Base-by-base conservation (phyloP, 805 yeast species). In the Vanderwaltozyma polyspora region DNA sequence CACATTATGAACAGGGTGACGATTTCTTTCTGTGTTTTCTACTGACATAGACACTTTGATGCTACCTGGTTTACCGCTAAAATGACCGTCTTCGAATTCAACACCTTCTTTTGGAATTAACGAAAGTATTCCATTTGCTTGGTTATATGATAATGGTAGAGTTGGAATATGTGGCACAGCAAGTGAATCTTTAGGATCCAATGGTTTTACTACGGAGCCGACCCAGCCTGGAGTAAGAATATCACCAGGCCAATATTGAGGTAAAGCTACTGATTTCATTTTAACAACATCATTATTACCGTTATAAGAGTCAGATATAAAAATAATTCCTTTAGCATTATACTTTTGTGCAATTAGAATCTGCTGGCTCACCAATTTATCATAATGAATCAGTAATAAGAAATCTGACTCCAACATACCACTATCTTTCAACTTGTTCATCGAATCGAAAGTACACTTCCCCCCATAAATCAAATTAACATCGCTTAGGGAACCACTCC, bases 1-100 rank as follows among this genome's bases (percentile, higher is more conserved):
- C 1, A 87, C 74, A 49, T 86, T 83, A 83, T 91, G 76, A 3
- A 80, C 63, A 14, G 73, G 71, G 42, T 89, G 94, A 4, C 69
- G 57, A 27, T 69, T 60, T 49, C 75, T 53, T 37, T 64, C 59
- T 2, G 64, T 62, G 7, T 74, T 69, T 4, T 48, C 63, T 50
- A 65, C 64, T 7, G 45, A 45, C 25, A 72, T 31, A 23, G 49
- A 49, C 3, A 54, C 32, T 11, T 36, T 34, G 2, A 50, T 41
- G 24, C 41, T 48, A 15, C 38, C 36, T 6, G 19, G 14, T 9
- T 19, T 25, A 13, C 59, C 58, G 34, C 57, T 54, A 24, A 31
- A 44, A 23, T 24, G 17, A 4, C 35, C 44, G 25, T 51, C 44
- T 2, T 38, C 46, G 14, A 56, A 46, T 15, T 49, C 33, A 1